A percentile compares a stretch with the other conserved stretches of the same genome.
These are phyloP conservation scores for Parascedosporium putredinis DNA, from an alignment of 2,329 filamentous ascomycete genomes.

Conservation along the genomic window DNA sequence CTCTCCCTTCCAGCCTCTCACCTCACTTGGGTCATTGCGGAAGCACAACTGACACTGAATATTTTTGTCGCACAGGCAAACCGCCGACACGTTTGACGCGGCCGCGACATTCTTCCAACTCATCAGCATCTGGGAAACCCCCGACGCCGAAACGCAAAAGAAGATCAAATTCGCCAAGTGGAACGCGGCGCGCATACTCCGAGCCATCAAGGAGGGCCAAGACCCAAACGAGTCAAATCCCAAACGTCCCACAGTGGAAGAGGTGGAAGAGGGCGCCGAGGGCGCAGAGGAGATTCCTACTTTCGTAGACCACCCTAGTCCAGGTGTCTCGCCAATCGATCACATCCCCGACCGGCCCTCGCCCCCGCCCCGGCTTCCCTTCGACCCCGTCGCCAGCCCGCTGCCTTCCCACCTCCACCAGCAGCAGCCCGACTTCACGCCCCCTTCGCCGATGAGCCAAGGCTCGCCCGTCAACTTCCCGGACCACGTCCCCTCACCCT, in stretches of 20 bases:
- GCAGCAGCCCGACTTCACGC: slow-evolving; percentile 9
- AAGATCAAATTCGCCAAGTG: slow-evolving; percentile 97
- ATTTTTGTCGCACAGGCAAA: slow-evolving; percentile 54
- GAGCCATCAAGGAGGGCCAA: slow-evolving; percentile 79
- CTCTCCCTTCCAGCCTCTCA: too few species aligned
- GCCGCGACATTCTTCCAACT: slow-evolving; percentile 88
- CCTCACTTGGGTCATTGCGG: background rate
- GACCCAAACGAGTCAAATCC: slow-evolving; percentile 92
- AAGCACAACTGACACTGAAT: background rate
- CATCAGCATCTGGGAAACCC: slow-evolving; percentile 68
- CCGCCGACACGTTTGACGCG: slow-evolving; percentile 86
- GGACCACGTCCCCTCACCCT: slow-evolving; percentile 5
- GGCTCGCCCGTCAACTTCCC: slow-evolving; percentile 8
- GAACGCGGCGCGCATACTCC: slow-evolving; percentile 83
- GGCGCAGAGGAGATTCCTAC: slow-evolving; percentile 35
- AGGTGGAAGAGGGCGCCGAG: too few species aligned
- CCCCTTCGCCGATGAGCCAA: slow-evolving; percentile 25
- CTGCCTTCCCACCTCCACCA: background rate
- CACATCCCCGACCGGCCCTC: slow-evolving; percentile 13
- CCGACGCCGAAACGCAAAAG: slow-evolving; percentile 64
- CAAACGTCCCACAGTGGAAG: too few species aligned
- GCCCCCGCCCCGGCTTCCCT: slow-evolving; percentile 17
- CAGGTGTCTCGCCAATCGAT: slow-evolving; percentile 24
- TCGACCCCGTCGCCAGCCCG: slow-evolving; percentile 3
- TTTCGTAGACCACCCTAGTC: slow-evolving; percentile 53